These are phyloP conservation scores for Prunus dulcis DNA, from an alignment of 306 rosid species.

Conservation along the genomic window DNA sequence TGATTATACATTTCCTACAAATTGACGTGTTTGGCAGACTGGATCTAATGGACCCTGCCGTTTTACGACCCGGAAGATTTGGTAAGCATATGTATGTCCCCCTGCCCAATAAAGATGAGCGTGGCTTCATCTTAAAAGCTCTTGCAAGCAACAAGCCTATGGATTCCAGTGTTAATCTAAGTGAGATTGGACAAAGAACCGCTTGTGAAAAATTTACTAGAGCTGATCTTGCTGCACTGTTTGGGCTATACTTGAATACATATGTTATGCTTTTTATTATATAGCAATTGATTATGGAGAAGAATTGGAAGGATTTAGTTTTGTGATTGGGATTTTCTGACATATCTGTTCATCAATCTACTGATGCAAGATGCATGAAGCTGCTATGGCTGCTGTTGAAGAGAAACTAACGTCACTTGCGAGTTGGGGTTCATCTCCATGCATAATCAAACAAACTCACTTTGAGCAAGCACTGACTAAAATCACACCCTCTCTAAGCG, in stretches of 20 bases:
- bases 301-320: too few species aligned
- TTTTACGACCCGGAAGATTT: constrained; percentile 56
- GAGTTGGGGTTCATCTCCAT: not conserved
- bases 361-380: constrained; percentile 45
- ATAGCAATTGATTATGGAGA: not conserved
- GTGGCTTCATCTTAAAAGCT: constrained; percentile 57
- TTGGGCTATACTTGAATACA: constrained; percentile 14
- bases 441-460: constrained; percentile 10
- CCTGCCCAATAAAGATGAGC: constrained; percentile 42
- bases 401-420: constrained; percentile 8
- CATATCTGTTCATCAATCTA: not conserved
- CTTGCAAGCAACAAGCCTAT: constrained; percentile 45
- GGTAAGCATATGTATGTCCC: constrained; percentile 64
- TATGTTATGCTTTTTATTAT: not conserved
- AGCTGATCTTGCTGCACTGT: constrained; percentile 60
- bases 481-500: constrained; percentile 14
- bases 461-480: constrained; percentile 8
- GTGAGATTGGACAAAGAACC: constrained; percentile 34
- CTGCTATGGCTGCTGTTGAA: constrained; percentile 41
- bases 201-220: constrained; percentile 60
- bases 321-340: not conserved
- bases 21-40: constrained; percentile 36
- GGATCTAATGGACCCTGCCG: constrained; percentile 52
- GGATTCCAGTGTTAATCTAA: constrained; percentile 45
- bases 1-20: not conserved